These are phyloP conservation scores for Thelonectria discophora DNA, from an alignment of 2,329 filamentous ascomycete species.

Conservation along the genomic window DNA sequence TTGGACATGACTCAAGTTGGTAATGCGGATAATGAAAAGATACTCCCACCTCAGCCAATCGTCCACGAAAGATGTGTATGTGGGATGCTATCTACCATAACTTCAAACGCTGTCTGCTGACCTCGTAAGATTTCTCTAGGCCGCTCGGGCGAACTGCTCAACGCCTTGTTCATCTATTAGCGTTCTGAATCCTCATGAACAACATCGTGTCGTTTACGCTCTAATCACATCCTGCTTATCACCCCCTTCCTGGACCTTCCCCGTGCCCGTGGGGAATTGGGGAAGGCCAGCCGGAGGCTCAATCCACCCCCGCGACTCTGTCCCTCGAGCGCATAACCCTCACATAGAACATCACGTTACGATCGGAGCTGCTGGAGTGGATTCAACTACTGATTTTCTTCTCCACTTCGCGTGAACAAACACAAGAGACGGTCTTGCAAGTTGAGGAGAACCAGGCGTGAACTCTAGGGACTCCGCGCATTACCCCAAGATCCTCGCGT, in stretches of 20 bases:
- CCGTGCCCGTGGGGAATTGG: not conserved
- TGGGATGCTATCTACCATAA: too few relatives aligned
- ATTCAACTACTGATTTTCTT: slow-evolving; percentile 10
- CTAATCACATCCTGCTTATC: not conserved
- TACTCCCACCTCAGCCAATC: too few relatives aligned
- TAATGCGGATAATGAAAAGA: too few relatives aligned
- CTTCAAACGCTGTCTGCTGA: not conserved
- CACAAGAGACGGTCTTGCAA: not conserved
- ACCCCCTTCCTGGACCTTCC: too few relatives aligned
- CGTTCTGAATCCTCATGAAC: slow-evolving; percentile 1
- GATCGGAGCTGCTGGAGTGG: slow-evolving; percentile 3
- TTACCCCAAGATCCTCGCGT: slow-evolving; percentile 17
- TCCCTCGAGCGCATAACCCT: not conserved
- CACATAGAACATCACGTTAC: not conserved
- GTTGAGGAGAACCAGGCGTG: not conserved
- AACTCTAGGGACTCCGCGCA: slow-evolving; percentile 9
- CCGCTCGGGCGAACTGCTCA: not conserved
- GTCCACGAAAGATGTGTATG: too few relatives aligned
- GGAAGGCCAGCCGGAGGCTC: not conserved
- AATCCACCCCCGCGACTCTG: not conserved
- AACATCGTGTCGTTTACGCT: not conserved
- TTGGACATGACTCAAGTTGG: too few relatives aligned
- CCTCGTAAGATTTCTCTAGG: not conserved
- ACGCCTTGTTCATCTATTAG: not conserved
- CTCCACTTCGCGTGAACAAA: slow-evolving; percentile 17